A percentile compares a stretch with the other conserved stretches of the same genome.
Conservation (phyloP, 305 asterid species). For the Rubia tinctorum region DNA sequence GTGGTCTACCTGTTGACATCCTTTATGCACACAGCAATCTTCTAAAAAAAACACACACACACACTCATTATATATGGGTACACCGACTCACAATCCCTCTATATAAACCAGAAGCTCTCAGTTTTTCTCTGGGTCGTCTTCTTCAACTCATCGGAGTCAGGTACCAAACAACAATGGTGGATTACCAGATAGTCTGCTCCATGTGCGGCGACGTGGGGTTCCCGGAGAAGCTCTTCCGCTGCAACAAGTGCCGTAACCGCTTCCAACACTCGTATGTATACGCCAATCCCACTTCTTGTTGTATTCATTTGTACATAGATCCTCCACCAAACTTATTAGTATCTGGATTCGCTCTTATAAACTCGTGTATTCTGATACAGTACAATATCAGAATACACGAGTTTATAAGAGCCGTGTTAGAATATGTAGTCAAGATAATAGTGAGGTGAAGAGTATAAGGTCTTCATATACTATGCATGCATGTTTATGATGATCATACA, state of each 20-base stretch:
- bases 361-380: too few species aligned
- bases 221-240: slow-evolving; percentile 85
- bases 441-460: too few species aligned
- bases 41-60: slow-evolving; percentile 2
- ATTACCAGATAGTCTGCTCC: slow-evolving; percentile 70
- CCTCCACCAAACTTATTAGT: too few species aligned
- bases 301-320: too few species aligned
- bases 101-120: neutral
- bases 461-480: slow-evolving; percentile 4
- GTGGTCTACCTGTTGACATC: slow-evolving; percentile 73
- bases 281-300: neutral
- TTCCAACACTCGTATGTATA: slow-evolving; percentile 76
- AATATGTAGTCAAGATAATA: too few species aligned
- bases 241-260: slow-evolving; percentile 81
- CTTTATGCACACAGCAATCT: slow-evolving; percentile 18
- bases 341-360: too few species aligned
- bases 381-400: too few species aligned
- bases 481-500: slow-evolving; percentile 4
- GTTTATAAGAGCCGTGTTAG: too few species aligned
- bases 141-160: neutral
- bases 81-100: slow-evolving; percentile 35
- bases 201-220: slow-evolving; percentile 96
- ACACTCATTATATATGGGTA: slow-evolving; percentile 13
- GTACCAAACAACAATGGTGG: slow-evolving; percentile 51
- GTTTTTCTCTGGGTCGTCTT: neutral